Conservation (phyloP, 306 rosid species). For the Lupinus albus region DNA sequence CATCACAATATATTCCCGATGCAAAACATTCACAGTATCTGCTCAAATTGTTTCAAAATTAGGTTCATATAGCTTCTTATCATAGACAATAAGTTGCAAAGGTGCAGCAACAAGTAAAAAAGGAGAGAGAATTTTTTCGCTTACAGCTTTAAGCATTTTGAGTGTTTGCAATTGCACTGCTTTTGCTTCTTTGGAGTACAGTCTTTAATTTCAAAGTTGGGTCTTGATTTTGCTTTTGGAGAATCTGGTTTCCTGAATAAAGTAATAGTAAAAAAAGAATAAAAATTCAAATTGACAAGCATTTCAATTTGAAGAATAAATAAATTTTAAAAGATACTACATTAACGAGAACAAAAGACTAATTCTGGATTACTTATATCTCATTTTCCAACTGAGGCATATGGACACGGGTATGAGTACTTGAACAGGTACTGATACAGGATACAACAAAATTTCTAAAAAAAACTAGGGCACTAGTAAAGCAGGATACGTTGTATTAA, state of each 20-base stretch:
- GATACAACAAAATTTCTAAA: no score
- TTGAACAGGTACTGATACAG: no score
- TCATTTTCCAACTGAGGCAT: conserved; percentile 29
- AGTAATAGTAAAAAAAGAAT: conserved; percentile 22
- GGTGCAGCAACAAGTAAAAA: conserved; percentile 10
- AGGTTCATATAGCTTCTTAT: conserved; percentile 36
- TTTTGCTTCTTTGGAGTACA: conserved; percentile 94
- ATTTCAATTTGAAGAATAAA: not conserved
- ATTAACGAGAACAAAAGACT: conserved; percentile 16
- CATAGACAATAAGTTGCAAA: conserved; percentile 28
- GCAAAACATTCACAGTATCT: conserved; percentile 99
- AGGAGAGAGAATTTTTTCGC: conserved; percentile 45
- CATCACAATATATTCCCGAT: conserved; percentile 97
- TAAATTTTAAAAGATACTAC: conserved; percentile 15
- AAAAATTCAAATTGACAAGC: conserved; percentile 14
- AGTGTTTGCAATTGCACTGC: conserved; percentile 95
- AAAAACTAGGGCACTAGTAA: not conserved
- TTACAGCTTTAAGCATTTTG: conserved; percentile 94
- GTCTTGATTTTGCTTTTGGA: conserved; percentile 75
- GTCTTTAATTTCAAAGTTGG: conserved; percentile 73
- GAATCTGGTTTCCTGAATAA: conserved; percentile 87
- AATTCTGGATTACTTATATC: conserved; percentile 24
- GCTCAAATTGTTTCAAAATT: conserved; percentile 46
- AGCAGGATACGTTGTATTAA: not conserved
- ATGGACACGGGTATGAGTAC: not conserved